Evolutionary conservation across 208 protist species (phyloP), one percentile per base, ranked within the genome.

Genomic region (Acanthamoeba castellanii): DNA sequence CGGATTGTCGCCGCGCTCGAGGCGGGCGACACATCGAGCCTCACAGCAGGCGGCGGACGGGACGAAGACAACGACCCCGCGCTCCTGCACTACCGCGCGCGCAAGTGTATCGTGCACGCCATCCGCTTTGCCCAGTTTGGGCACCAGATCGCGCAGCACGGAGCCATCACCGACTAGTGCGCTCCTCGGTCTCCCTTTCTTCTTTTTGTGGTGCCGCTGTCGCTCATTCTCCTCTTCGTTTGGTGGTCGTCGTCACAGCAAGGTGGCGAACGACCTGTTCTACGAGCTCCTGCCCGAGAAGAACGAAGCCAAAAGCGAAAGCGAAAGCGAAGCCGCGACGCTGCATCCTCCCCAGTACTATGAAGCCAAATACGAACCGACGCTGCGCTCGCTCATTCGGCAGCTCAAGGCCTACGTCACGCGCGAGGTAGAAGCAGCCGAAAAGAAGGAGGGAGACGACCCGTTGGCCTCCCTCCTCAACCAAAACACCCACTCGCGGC

Each of bases 101-200:
- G 37, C 11, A 78, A 78, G 70, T 78, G 70, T n/a, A 78, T 78
- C 70, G 70, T 78, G 70, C 70, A 78, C 30, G 70, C 70, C 37
- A 18, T 45, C 20, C 70, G 70, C n/a, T 78, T 78, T 13, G 70
- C 70, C 30, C 70, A 78, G 13, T 78, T 78, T 42, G 70, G 70
- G 22, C 16, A 42, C 8, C 70, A 78, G 70, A 20, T 78, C 70
- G 70, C 70, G 16, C 70, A 42, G 25, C 37, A 78, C 70, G 70
- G 70, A 27, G 59, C 59, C 59, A 66, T 66, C 59, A 66, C 25
- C 25, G 59, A 66, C 59, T 66, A 66, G 59, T 66, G 59, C 59
- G 59, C 59, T n/a, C 18, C 25, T 20, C 59, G 14, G 9, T 22
- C 18, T 16, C 13, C 5, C 22, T 5, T 64, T 16, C 59, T 27